Evolutionary conservation across 2,329 filamentous ascomycete species (phyloP).

Genomic region (Talaromyces sp.): DNA sequence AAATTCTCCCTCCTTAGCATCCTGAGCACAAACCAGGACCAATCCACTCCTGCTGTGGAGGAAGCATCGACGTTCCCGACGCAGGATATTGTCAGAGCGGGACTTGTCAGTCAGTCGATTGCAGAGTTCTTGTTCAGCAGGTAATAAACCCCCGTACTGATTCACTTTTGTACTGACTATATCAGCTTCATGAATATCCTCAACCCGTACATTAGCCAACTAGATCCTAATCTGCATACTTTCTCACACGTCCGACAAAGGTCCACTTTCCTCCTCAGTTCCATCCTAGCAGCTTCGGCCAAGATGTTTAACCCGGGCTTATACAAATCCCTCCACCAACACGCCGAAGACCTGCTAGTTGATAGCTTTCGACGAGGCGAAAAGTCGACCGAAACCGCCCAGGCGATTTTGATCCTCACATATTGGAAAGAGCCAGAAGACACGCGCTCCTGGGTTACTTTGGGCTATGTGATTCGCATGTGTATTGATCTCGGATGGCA

Average conservation of each 20-base stretch:
- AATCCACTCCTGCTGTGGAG: background rate
- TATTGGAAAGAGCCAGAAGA: constrained; percentile 43
- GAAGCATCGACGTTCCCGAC: background rate
- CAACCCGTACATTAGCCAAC: constrained; percentile 39
- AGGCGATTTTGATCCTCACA: constrained; percentile 31
- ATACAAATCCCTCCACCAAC: constrained; percentile 22
- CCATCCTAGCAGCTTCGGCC: constrained; percentile 30
- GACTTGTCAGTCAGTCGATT: constrained; percentile 20
- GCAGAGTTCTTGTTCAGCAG: constrained; percentile 24
- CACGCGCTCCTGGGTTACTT: constrained; percentile 34
- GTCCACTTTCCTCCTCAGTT: constrained; percentile 34
- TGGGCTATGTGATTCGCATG: constrained; percentile 39
- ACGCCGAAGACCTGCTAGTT: constrained; percentile 26
- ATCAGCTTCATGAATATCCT: constrained; percentile 34
- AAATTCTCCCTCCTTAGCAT: constrained; percentile 10
- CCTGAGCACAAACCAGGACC: background rate
- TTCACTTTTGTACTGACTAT: background rate
- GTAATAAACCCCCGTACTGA: constrained; percentile 10
- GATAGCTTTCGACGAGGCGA: constrained; percentile 27
- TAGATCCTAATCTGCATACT: constrained; percentile 35
- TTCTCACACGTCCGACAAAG: constrained; percentile 31
- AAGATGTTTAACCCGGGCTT: constrained; percentile 34
- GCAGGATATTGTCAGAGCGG: constrained; percentile 22
- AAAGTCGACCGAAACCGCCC: constrained; percentile 36
- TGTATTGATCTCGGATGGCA: constrained; percentile 27